A percentile compares a stretch with the other conserved stretches of the same genome.
Evolutionary conservation across 352 stramenopile genomes (phyloP).

Genomic region (Globisporangium uncinulatum): DNA sequence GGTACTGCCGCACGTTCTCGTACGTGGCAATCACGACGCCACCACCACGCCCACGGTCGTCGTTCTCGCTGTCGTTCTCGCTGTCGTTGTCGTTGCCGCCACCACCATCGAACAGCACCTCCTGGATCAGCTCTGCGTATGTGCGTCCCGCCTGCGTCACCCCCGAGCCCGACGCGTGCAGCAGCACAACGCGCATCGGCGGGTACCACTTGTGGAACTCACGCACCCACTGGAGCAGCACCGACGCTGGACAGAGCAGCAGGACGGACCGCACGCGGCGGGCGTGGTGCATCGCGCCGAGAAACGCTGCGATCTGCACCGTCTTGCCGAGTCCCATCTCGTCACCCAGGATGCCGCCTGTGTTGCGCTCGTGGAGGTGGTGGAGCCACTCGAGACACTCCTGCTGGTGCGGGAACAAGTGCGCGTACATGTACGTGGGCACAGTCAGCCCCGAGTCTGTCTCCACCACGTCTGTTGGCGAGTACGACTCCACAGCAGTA

Average conservation of each 20-base stretch:
- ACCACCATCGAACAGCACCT: slow-evolving; percentile 29
- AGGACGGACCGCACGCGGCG: slow-evolving; percentile 70
- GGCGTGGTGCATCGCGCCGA: slow-evolving; percentile 63
- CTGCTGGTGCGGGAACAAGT: slow-evolving; percentile 92
- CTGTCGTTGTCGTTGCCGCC: slow-evolving; percentile 2
- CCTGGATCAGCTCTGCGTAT: slow-evolving; percentile 59
- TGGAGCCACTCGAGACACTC: slow-evolving; percentile 97
- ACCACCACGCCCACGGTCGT: slow-evolving; percentile 18
- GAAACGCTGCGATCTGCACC: slow-evolving; percentile 87
- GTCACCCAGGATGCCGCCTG: slow-evolving; percentile 95
- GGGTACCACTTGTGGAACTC: slow-evolving; percentile 94
- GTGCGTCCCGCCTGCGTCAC: slow-evolving; percentile 31
- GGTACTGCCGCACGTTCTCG: slow-evolving; percentile 91
- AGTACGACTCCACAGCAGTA: slow-evolving; percentile 22
- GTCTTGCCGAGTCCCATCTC: slow-evolving; percentile 98
- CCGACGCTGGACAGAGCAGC: slow-evolving; percentile 93
- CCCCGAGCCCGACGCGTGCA: slow-evolving; percentile 84
- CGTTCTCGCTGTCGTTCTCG: background rate
- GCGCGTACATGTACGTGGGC: slow-evolving; percentile 59
- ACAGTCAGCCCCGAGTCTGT: slow-evolving; percentile 68
- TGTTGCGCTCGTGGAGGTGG: slow-evolving; percentile 93
- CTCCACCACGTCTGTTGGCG: slow-evolving; percentile 41
- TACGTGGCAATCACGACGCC: slow-evolving; percentile 97
- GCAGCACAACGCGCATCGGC: slow-evolving; percentile 79
- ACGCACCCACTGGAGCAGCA: slow-evolving; percentile 94